A percentile compares a stretch with the other conserved stretches of the same genome.
These are phyloP conservation scores for Wickerhamiella slavikovae DNA, from an alignment of 805 yeast genomes.

Conservation along the genomic window DNA sequence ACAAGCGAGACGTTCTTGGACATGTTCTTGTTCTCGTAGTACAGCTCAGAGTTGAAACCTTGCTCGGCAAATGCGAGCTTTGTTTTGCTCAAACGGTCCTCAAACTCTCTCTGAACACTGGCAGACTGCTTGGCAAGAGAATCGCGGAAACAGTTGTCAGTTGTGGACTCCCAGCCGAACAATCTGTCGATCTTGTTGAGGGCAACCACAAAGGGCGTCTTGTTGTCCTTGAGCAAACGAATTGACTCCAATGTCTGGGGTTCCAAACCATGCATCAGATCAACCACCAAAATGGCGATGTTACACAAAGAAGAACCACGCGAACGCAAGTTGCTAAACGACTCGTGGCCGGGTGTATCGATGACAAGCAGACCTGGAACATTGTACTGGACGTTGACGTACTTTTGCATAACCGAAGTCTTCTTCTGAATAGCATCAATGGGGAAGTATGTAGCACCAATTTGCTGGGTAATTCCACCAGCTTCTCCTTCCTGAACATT, in stretches of 20 bases:
- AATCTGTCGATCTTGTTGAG: conserved; percentile 93
- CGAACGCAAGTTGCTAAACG: conserved; percentile 89
- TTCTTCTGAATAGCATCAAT: conserved; percentile 80
- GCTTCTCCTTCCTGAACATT: conserved; percentile 99
- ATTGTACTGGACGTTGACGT: conserved; percentile 61
- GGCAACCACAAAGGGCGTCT: conserved; percentile 96
- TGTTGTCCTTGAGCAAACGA: conserved; percentile 77
- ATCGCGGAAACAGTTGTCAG: conserved; percentile 91
- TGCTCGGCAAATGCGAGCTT: conserved; percentile 90
- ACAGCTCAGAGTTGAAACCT: conserved; percentile 92
- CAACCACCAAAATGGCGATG: conserved; percentile 95
- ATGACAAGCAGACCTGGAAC: conserved; percentile 94
- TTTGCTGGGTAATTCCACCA: conserved; percentile 99
- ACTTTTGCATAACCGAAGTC: conserved; percentile 75
- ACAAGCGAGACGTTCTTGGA: conserved; percentile 87
- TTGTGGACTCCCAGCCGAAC: conserved; percentile 79
- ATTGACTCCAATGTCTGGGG: conserved; percentile 94
- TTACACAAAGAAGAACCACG: conserved; percentile 99
- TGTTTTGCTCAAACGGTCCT: conserved; percentile 65
- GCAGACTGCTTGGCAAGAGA: conserved; percentile 64
- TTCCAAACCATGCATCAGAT: conserved; percentile 97
- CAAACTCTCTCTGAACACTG: conserved; percentile 82
- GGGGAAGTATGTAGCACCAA: conserved; percentile 99
- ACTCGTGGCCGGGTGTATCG: conserved; percentile 99
- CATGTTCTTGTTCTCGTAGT: conserved; percentile 86